These are phyloP conservation scores for Melampsora larici-populina DNA, from an alignment of 1,284 basidiomycete genomes.

Conservation along the genomic window DNA sequence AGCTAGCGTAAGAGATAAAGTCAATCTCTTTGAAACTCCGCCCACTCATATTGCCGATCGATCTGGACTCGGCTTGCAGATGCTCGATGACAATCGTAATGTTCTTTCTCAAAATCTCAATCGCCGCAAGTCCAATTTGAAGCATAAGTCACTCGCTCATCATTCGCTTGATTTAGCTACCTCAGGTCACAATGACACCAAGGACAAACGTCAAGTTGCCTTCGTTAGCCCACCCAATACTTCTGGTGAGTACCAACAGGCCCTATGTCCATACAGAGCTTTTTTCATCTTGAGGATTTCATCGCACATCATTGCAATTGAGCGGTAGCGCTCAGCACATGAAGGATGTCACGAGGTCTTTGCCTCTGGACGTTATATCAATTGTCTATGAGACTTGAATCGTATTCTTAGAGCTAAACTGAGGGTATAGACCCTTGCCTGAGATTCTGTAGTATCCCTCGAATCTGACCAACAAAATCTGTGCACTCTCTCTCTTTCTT, in stretches of 20 bases:
- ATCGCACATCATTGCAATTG: too few species aligned
- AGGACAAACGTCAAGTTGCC: constrained; percentile 39
- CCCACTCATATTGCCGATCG: background rate
- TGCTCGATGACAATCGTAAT: background rate
- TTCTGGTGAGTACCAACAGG: constrained; percentile 13
- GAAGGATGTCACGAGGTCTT: too few species aligned
- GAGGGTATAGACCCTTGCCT: too few species aligned
- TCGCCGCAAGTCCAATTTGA: too few species aligned
- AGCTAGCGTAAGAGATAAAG: background rate
- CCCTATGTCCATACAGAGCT: background rate
- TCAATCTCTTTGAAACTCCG: background rate
- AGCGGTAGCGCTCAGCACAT: too few species aligned
- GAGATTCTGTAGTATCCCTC: too few species aligned
- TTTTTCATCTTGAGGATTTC: background rate
- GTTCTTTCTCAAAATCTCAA: too few species aligned
- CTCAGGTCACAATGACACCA: background rate
- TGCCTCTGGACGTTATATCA: too few species aligned
- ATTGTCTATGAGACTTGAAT: too few species aligned
- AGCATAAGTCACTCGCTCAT: background rate
- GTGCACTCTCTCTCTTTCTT: too few species aligned
- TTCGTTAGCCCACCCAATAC: constrained; percentile 39
- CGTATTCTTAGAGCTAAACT: too few species aligned
- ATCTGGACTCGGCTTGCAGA: background rate
- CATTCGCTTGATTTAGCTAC: background rate
- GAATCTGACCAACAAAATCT: too few species aligned